A percentile compares a stretch with the other conserved stretches of the same genome.
Evolutionary conservation across 371 early-diverging fungal species (phyloP).

Genomic region (Mortierella sp.): DNA sequence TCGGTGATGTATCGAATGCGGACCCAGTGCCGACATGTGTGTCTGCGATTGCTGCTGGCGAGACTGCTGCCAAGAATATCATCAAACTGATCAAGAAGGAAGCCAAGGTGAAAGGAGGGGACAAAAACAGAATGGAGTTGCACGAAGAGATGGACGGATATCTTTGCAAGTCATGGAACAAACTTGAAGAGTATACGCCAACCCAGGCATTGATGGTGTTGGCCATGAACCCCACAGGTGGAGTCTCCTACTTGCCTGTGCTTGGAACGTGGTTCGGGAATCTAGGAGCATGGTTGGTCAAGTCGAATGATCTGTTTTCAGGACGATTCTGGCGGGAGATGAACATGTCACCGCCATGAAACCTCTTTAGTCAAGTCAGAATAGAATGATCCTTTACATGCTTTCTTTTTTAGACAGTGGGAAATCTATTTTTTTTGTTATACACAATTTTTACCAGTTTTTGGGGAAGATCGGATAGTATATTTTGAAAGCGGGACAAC

Average conservation of each 20-base stretch:
- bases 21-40: conserved; percentile 48
- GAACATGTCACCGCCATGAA: conserved; percentile 31
- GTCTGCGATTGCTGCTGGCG: conserved; percentile 33
- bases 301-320: conserved; percentile 32
- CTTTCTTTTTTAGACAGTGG: no score
- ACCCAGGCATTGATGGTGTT: conserved; percentile 28
- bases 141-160: conserved; percentile 15
- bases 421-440: no score
- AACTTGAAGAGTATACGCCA: conserved; percentile 31
- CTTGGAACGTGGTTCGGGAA: conserved; percentile 38
- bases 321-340: conserved; percentile 38
- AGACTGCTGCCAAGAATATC: conserved; percentile 38
- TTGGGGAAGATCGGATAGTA: no score
- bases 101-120: not conserved
- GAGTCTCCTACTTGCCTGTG: conserved; percentile 36
- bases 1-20: conserved; percentile 75
- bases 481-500: no score
- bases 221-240: conserved; percentile 50
- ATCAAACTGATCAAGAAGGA: conserved; percentile 25
- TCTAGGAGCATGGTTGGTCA: conserved; percentile 24
- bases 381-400: no score
- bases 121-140: not conserved
- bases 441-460: no score
- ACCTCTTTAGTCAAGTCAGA: not conserved
- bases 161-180: conserved; percentile 20